Evolutionary conservation across 2,329 filamentous ascomycete species (phyloP).

Genomic region (Bisporella sp.): DNA sequence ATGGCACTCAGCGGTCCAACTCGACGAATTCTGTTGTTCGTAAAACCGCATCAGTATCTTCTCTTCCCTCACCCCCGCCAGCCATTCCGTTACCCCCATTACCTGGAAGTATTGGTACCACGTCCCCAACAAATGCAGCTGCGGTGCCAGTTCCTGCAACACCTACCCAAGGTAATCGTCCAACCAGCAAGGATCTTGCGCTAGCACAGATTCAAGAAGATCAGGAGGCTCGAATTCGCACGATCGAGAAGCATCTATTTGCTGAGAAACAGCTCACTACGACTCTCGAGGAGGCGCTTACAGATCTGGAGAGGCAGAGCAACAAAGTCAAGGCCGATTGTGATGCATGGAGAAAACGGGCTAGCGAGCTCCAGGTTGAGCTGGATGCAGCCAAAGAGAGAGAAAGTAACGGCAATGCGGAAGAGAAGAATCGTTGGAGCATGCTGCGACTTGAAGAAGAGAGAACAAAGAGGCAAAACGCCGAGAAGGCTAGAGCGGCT

Average conservation of each 20-base stretch:
- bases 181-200: constrained; percentile 72
- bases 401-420: constrained; percentile 27
- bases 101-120: constrained; percentile 49
- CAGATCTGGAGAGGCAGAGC: constrained; percentile 84
- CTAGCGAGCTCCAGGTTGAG: constrained; percentile 41
- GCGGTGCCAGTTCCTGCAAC: constrained; percentile 38
- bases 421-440: constrained; percentile 49
- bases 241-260: constrained; percentile 92
- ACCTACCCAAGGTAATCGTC: constrained; percentile 53
- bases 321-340: constrained; percentile 89
- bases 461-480: constrained; percentile 82
- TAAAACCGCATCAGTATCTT: constrained; percentile 77
- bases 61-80: constrained; percentile 86
- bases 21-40: constrained; percentile 46
- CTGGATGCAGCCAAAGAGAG: constrained; percentile 46
- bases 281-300: constrained; percentile 90
- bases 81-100: constrained; percentile 93
- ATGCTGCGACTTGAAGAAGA: constrained; percentile 95
- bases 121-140: constrained; percentile 35
- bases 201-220: constrained; percentile 83
- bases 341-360: constrained; percentile 86
- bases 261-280: constrained; percentile 95
- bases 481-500: constrained; percentile 81
- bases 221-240: constrained; percentile 88
- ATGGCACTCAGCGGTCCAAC: constrained; percentile 45